These are phyloP conservation scores for Gonapodya prolifera DNA, from an alignment of 192 early-diverging fungal genomes.

Conservation along the genomic window DNA sequence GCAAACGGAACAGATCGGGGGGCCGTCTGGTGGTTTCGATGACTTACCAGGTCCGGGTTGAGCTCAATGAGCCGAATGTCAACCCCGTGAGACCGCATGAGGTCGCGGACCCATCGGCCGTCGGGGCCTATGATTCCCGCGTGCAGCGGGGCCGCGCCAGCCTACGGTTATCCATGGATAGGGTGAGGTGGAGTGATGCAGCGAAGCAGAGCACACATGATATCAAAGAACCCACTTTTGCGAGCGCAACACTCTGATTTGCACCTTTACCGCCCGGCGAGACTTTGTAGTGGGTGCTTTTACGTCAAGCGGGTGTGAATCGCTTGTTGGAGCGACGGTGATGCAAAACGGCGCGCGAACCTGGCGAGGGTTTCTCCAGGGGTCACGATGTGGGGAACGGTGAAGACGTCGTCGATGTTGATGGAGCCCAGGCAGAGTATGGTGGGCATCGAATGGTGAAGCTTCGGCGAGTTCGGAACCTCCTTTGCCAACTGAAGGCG, in stretches of 20 bases:
- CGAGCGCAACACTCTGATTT: constrained; percentile 79
- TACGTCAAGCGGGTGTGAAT: constrained; percentile 17
- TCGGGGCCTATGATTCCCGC: constrained; percentile 75
- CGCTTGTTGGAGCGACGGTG: constrained; percentile 2
- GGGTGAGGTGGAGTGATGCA: background rate
- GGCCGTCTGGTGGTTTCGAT: background rate
- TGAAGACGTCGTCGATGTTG: constrained; percentile 69
- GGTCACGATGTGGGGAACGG: constrained; percentile 55
- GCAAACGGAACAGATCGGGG: background rate
- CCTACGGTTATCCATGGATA: constrained; percentile 16
- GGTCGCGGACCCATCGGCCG: constrained; percentile 59
- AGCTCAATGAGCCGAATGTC: constrained; percentile 45
- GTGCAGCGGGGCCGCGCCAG: constrained; percentile 53
- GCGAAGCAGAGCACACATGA: background rate
- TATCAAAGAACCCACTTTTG: constrained; percentile 28
- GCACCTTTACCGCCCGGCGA: constrained; percentile 71
- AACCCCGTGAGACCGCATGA: constrained; percentile 50
- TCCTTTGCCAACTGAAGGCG: no score
- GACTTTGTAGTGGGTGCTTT: constrained; percentile 28
- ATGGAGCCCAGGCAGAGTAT: constrained; percentile 59
- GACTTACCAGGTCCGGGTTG: constrained; percentile 29
- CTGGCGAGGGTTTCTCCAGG: constrained; percentile 28
- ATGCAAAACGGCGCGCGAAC: background rate
- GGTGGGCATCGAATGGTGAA: constrained; percentile 34
- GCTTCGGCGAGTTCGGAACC: no score